These are phyloP conservation scores for Hymenoscyphus fructigenus DNA, from an alignment of 2,329 filamentous ascomycete genomes.

Conservation along the genomic window DNA sequence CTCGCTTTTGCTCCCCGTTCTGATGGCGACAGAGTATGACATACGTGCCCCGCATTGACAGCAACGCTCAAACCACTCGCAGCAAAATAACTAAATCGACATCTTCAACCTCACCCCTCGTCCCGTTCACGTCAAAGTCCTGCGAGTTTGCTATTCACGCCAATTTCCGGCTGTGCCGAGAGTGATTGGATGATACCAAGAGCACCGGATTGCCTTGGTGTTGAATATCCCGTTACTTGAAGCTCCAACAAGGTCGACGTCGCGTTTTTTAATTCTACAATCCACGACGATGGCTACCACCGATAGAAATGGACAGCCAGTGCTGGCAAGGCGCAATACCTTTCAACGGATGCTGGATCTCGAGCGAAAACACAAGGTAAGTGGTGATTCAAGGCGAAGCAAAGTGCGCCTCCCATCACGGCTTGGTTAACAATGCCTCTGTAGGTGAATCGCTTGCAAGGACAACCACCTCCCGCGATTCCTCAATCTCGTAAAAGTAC, in stretches of 20 bases:
- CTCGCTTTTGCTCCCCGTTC: background rate
- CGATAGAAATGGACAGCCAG: conserved; percentile 5
- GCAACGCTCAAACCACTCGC: background rate
- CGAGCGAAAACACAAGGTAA: conserved; percentile 58
- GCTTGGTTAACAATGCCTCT: conserved; percentile 32
- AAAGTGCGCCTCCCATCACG: conserved; percentile 22
- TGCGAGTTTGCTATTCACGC: background rate
- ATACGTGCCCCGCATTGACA: conserved; percentile 1
- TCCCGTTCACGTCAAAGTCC: background rate
- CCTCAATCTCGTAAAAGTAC: conserved; percentile 19
- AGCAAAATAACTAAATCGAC: background rate
- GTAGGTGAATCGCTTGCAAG: conserved; percentile 42
- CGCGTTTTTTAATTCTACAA: background rate
- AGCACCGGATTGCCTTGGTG: conserved; percentile 1
- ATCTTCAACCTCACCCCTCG: background rate
- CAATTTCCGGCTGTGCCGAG: background rate
- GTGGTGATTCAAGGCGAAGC: conserved; percentile 23
- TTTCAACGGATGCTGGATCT: conserved; percentile 60
- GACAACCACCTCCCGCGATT: conserved; percentile 10
- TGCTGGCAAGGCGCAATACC: conserved; percentile 24
- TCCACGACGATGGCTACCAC: conserved; percentile 1
- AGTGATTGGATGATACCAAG: conserved; percentile 4
- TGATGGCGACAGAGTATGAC: background rate
- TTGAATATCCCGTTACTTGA: background rate
- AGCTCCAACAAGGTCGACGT: background rate